phyloP scores from a whole-genome alignment of 2,329 filamentous ascomycete genomes.

The Kalmusia sp. region DNA sequence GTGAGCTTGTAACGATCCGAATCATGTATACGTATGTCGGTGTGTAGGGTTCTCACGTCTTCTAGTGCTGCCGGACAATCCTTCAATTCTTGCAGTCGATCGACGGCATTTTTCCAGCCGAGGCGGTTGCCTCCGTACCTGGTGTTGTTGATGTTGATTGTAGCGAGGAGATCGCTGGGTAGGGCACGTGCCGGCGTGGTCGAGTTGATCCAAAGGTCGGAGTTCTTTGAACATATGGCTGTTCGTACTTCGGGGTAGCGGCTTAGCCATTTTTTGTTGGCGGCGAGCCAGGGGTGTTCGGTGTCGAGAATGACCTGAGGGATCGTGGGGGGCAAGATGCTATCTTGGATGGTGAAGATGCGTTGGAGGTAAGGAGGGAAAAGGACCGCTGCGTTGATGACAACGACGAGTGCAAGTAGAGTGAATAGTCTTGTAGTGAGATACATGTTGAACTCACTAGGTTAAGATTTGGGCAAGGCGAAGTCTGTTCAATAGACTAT shows the following conservation, averaged over 20 bases:
- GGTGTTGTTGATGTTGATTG: constrained; percentile 10
- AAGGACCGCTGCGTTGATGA: too few species aligned
- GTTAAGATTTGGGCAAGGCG: too few species aligned
- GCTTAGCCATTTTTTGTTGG: background rate
- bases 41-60: constrained; percentile 6
- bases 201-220: background rate
- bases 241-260: background rate
- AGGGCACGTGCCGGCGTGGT: background rate
- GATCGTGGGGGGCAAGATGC: background rate
- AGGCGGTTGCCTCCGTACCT: background rate
- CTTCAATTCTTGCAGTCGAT: constrained; percentile 8
- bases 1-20: background rate
- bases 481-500: too few species aligned
- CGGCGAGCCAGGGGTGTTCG: background rate
- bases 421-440: too few species aligned
- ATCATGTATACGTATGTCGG: constrained; percentile 1
- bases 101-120: constrained; percentile 4
- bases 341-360: background rate
- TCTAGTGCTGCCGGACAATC: constrained; percentile 11
- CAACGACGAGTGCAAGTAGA: too few species aligned
- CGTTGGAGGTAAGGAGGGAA: background rate
- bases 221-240: background rate
- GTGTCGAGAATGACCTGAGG: constrained; percentile 1
- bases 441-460: too few species aligned
- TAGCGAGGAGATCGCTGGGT: constrained; percentile 6